A percentile compares a stretch with the other conserved stretches of the same genome.
Conservation (phyloP, 2,329 filamentous ascomycete species). For the Trichoderma oligosporum region DNA sequence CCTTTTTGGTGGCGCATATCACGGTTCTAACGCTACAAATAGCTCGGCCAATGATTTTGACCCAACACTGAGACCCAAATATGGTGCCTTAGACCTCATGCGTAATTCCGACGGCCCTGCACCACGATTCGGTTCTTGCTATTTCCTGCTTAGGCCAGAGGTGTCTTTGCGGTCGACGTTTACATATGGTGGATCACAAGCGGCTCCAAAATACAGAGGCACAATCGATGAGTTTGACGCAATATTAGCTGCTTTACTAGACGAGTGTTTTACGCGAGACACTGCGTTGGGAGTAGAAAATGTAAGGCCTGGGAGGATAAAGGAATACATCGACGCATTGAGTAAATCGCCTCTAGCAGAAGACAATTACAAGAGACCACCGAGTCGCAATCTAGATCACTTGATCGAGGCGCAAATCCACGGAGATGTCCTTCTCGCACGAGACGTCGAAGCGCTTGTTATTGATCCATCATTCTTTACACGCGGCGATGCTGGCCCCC, state of each 20-base stretch:
- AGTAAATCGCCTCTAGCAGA: not conserved
- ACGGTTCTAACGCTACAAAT: not conserved
- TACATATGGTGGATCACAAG: constrained; percentile 24
- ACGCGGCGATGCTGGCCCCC: constrained; percentile 9
- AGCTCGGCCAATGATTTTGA: not conserved
- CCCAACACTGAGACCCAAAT: constrained; percentile 21
- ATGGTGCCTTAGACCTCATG: constrained; percentile 24
- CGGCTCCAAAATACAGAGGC: constrained; percentile 19
- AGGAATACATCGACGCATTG: constrained; percentile 13
- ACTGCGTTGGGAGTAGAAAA: constrained; percentile 19
- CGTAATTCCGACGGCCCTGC: constrained; percentile 22
- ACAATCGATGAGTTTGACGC: constrained; percentile 22
- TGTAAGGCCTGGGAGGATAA: constrained; percentile 17
- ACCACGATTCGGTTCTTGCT: constrained; percentile 24
- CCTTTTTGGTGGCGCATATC: constrained; percentile 15
- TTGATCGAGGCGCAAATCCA: constrained; percentile 25
- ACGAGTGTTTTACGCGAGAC: constrained; percentile 24
- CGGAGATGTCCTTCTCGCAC: constrained; percentile 20
- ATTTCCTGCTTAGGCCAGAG: constrained; percentile 21
- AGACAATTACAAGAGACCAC: not conserved
- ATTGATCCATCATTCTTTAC: constrained; percentile 23
- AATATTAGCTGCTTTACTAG: constrained; percentile 21
- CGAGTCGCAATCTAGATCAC: constrained; percentile 23
- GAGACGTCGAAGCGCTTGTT: constrained; percentile 24
- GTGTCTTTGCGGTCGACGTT: constrained; percentile 21